These are phyloP conservation scores for Neofusicoccum parvum DNA, from an alignment of 2,329 filamentous ascomycete genomes.

Conservation along the genomic window DNA sequence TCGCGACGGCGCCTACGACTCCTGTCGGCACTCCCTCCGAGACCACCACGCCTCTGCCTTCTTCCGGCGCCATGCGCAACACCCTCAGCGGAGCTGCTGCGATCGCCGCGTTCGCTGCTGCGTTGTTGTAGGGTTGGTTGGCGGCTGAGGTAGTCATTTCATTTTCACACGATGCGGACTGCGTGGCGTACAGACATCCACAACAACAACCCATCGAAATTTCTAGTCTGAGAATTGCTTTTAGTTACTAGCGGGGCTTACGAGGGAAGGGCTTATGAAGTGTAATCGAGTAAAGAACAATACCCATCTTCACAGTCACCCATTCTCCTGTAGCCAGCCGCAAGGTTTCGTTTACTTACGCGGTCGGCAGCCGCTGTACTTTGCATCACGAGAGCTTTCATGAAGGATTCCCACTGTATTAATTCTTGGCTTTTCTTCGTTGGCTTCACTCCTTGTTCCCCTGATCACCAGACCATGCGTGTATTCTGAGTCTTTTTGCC, in stretches of 20 bases:
- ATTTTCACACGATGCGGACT: neutral
- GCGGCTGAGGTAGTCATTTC: neutral
- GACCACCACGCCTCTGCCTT: neutral
- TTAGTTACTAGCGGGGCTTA: neutral
- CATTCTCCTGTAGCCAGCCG: neutral
- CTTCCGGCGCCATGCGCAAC: neutral
- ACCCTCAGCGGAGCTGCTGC: neutral
- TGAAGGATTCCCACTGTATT: no score
- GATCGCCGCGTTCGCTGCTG: neutral
- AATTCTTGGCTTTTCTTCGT: no score
- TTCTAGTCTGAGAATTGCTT: neutral
- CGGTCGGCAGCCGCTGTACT: no score
- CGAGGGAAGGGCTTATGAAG: neutral
- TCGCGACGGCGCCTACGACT: neutral
- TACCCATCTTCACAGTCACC: neutral
- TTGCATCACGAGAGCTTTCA: no score
- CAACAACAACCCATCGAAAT: neutral
- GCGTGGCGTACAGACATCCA: conserved; percentile 4
- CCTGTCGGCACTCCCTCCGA: neutral
- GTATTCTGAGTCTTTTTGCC: no score
- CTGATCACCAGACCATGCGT: no score
- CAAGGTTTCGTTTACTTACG: no score
- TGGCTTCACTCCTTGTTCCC: no score
- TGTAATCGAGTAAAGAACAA: no score
- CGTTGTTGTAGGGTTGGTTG: neutral